Evolutionary conservation across 2,329 filamentous ascomycete species (phyloP).

Genomic region (Penicillium sp.): DNA sequence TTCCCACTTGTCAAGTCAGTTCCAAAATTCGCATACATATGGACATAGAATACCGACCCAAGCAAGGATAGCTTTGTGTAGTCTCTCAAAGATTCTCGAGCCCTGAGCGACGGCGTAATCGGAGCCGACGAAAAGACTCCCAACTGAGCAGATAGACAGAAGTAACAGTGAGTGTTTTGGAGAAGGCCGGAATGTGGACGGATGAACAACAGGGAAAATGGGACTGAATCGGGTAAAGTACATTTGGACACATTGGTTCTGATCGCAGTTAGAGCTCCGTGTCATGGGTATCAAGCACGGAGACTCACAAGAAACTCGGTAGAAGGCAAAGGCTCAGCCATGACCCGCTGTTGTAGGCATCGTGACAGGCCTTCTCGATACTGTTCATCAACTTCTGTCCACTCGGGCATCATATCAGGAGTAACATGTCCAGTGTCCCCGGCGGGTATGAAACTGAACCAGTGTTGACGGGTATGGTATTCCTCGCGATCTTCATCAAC

Average conservation of each 20-base stretch:
- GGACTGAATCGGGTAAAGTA: constrained; percentile 24
- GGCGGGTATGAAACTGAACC: constrained; percentile 22
- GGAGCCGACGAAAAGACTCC: constrained; percentile 25
- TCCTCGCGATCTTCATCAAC: constrained; percentile 3
- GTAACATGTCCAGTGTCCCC: constrained; percentile 21
- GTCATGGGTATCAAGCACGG: not conserved
- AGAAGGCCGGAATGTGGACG: constrained; percentile 23
- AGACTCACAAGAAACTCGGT: constrained; percentile 16
- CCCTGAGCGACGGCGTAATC: constrained; percentile 16
- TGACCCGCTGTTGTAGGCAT: constrained; percentile 14
- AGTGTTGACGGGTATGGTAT: constrained; percentile 13
- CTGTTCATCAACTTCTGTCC: constrained; percentile 16
- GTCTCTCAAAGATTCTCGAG: constrained; percentile 24
- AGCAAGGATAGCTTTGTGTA: constrained; percentile 25
- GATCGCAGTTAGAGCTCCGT: not conserved
- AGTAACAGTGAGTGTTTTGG: constrained; percentile 22
- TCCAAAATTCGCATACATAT: not conserved
- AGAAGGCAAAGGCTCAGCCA: constrained; percentile 11
- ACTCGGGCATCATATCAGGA: constrained; percentile 15
- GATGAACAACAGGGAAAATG: constrained; percentile 25
- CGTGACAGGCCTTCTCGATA: constrained; percentile 13
- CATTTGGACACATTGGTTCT: constrained; percentile 26
- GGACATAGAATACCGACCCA: constrained; percentile 11
- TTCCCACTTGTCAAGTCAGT: constrained; percentile 19
- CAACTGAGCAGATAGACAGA: constrained; percentile 26